These are phyloP conservation scores for Malassezia slooffiae DNA, from an alignment of 1,284 basidiomycete species.

Conservation along the genomic window DNA sequence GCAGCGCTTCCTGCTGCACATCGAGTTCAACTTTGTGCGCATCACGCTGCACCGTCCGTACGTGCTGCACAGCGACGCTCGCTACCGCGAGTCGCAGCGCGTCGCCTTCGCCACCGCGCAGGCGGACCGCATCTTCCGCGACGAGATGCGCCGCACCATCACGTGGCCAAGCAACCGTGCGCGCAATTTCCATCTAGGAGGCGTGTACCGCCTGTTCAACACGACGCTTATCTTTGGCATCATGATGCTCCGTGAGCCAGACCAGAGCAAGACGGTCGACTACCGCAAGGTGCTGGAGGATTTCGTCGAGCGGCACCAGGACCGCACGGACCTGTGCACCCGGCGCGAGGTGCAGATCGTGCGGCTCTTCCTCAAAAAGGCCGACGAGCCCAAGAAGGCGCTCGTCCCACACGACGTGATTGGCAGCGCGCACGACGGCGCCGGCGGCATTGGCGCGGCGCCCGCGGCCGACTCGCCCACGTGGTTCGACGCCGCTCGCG, in stretches of 20 bases:
- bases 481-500: too few relatives aligned
- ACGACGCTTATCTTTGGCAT: constrained; percentile 41
- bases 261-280: constrained; percentile 24
- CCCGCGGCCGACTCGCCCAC: neutral
- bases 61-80: constrained; percentile 31
- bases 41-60: constrained; percentile 40
- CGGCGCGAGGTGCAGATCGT: constrained; percentile 43
- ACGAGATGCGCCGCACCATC: constrained; percentile 33
- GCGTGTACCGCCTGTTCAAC: constrained; percentile 39
- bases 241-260: constrained; percentile 34
- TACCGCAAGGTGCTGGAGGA: constrained; percentile 30
- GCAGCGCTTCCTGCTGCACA: constrained; percentile 38
- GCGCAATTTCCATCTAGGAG: constrained; percentile 34
- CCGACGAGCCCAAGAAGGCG: constrained; percentile 21
- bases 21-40: constrained; percentile 39
- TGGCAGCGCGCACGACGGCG: neutral
- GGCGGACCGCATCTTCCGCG: constrained; percentile 27
- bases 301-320: constrained; percentile 33
- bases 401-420: neutral
- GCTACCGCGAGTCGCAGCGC: constrained; percentile 29
- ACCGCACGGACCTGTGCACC: constrained; percentile 30
- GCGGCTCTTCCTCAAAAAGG: constrained; percentile 36
- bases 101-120: constrained; percentile 36
- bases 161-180: constrained; percentile 30
- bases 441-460: too few relatives aligned